Percentiles rank a stretch among this genome's conserved stretches.
Evolutionary conservation across 2,329 filamentous ascomycete species (phyloP).

Genomic region (Neonectria magnoliae): DNA sequence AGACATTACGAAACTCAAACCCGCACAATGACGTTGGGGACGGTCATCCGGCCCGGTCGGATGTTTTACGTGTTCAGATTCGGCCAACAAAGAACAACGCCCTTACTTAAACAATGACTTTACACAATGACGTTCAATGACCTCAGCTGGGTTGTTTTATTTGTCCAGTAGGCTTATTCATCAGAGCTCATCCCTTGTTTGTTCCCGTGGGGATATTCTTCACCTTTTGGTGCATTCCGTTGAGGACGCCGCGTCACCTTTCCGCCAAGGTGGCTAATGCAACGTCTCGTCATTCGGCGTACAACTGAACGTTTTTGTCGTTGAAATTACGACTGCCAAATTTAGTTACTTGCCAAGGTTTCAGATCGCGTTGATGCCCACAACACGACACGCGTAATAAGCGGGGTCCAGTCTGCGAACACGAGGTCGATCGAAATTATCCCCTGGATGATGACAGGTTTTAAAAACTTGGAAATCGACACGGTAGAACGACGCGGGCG

Average conservation of each 20-base stretch:
- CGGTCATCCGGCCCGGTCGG: too few relatives aligned
- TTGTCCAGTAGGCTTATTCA: too few relatives aligned
- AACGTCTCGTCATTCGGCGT: neutral
- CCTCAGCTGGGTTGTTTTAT: too few relatives aligned
- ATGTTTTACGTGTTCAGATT: too few relatives aligned
- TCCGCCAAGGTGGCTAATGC: too few relatives aligned
- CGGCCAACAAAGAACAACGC: too few relatives aligned
- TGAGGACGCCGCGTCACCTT: neutral
- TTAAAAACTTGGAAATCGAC: neutral
- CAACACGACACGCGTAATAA: neutral
- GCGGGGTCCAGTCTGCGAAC: neutral
- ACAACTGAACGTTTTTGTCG: neutral
- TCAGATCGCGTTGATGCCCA: neutral
- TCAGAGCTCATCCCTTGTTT: too few relatives aligned
- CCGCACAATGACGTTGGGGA: too few relatives aligned
- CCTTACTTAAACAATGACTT: too few relatives aligned
- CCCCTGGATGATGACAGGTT: neutral
- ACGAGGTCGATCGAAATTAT: neutral
- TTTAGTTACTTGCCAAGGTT: neutral
- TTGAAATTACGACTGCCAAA: neutral
- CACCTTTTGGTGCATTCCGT: neutral
- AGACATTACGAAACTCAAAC: too few relatives aligned
- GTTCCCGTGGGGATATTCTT: neutral
- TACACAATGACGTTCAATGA: too few relatives aligned
- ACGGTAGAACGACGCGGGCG: neutral